phyloP scores from a whole-genome alignment of 345 rosid genomes.

The Cardiospermum halicacabum region DNA sequence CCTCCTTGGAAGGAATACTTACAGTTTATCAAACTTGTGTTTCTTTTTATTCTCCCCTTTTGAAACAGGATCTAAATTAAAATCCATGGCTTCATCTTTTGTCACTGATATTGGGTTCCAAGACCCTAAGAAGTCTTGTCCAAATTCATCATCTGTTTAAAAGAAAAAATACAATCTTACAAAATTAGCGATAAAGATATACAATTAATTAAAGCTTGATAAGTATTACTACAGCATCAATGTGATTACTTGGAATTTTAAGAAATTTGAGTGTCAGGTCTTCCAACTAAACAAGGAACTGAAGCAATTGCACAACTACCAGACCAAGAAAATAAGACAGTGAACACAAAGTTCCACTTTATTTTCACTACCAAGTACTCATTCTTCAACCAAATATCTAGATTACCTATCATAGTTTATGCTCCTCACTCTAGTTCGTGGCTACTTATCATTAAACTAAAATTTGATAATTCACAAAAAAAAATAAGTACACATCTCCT shows the following conservation, averaged over 20 bases:
- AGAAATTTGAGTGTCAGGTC: not conserved
- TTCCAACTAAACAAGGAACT: not conserved
- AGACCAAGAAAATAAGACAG: not conserved
- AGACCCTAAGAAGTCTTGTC: conserved; percentile 63
- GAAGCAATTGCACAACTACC: not conserved
- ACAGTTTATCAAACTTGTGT: conserved; percentile 71
- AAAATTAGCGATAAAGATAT: conserved; percentile 9
- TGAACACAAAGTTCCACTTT: not conserved
- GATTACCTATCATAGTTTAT: not conserved
- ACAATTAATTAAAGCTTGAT: conserved; percentile 1
- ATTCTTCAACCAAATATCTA: not conserved
- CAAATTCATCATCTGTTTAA: conserved; percentile 64
- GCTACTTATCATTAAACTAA: not conserved
- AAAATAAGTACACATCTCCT: not conserved
- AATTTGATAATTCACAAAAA: not conserved
- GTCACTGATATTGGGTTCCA: conserved; percentile 63
- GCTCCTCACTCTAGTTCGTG: not conserved
- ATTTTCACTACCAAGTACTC: not conserved
- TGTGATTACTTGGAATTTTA: conserved; percentile 11
- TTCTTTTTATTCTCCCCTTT: conserved; percentile 57
- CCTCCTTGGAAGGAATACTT: conserved; percentile 30
- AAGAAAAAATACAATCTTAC: conserved; percentile 11
- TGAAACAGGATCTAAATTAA: conserved; percentile 47
- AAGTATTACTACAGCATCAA: not conserved
- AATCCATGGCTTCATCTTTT: conserved; percentile 66